phyloP scores from a whole-genome alignment of 1,139 yeast species.

The Candida sp. region DNA sequence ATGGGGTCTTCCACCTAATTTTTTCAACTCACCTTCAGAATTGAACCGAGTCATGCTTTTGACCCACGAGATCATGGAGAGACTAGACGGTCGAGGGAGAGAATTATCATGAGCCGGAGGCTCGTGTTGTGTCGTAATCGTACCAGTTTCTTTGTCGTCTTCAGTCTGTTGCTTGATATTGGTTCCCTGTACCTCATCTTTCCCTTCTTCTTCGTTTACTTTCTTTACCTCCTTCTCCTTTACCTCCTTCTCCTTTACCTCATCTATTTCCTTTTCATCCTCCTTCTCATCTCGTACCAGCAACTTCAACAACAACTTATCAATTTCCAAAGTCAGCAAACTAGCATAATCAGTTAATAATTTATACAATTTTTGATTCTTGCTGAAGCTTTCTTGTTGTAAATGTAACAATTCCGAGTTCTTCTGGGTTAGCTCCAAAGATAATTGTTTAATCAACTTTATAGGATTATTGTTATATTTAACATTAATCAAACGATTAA shows the following conservation, averaged over 20 bases:
- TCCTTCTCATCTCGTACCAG: too few species aligned
- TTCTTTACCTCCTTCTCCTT: too few species aligned
- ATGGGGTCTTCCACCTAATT: not conserved
- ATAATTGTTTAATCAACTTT: constrained; percentile 43
- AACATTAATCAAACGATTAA: constrained; percentile 25
- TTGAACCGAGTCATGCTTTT: constrained; percentile 1
- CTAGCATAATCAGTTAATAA: constrained; percentile 44
- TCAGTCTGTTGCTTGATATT: not conserved
- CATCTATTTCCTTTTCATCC: too few species aligned
- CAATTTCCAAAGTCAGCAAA: constrained; percentile 42
- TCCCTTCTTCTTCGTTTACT: too few species aligned
- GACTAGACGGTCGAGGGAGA: not conserved
- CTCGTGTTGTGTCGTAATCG: not conserved
- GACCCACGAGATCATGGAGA: not conserved
- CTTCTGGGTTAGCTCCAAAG: constrained; percentile 45
- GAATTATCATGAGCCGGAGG: not conserved
- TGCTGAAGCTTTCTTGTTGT: constrained; percentile 35
- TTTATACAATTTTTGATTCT: constrained; percentile 42
- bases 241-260: too few species aligned
- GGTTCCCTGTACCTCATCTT: not conserved
- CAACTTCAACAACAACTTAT: constrained; percentile 21
- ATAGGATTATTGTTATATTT: constrained; percentile 37
- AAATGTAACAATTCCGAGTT: constrained; percentile 44
- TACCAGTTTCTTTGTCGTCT: not conserved
- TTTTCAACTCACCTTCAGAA: not conserved